phyloP scores from a whole-genome alignment of 2,329 filamentous ascomycete species.

The Tolypocladium endophyticum region DNA sequence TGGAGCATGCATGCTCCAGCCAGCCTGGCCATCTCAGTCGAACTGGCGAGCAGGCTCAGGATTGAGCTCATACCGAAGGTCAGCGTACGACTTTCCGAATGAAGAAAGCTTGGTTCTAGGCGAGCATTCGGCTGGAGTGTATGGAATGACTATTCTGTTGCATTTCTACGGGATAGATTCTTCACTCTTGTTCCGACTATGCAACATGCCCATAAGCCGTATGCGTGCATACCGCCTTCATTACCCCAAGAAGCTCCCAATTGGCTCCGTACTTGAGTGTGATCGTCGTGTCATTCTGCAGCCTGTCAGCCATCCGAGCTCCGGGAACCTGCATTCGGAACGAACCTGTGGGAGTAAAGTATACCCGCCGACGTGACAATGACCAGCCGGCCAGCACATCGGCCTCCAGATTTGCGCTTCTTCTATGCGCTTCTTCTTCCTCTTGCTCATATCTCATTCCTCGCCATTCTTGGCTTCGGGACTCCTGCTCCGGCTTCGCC shows the following conservation, averaged over 20 bases:
- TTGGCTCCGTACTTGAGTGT: background rate
- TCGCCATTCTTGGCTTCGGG: slow-evolving; percentile 28
- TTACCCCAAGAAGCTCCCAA: background rate
- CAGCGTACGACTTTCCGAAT: too few relatives aligned
- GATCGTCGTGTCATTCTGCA: background rate
- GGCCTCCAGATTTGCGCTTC: background rate
- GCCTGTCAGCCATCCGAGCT: background rate
- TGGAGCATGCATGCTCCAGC: too few relatives aligned
- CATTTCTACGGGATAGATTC: background rate
- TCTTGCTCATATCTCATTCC: slow-evolving; percentile 6
- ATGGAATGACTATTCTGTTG: background rate
- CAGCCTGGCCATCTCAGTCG: too few relatives aligned
- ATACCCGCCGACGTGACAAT: slow-evolving; percentile 5
- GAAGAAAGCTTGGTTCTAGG: too few relatives aligned
- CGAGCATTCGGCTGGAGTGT: too few relatives aligned
- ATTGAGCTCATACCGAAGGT: too few relatives aligned
- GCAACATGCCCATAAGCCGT: background rate
- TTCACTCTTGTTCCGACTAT: background rate
- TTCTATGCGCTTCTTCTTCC: background rate
- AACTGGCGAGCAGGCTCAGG: too few relatives aligned
- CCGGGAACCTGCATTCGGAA: background rate
- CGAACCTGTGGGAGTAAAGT: background rate
- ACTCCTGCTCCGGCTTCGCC: slow-evolving; percentile 39
- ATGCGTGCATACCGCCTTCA: background rate
- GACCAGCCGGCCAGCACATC: background rate